These are phyloP conservation scores for Cladosporium sp. DNA, from an alignment of 2,329 filamentous ascomycete genomes.

Conservation along the genomic window DNA sequence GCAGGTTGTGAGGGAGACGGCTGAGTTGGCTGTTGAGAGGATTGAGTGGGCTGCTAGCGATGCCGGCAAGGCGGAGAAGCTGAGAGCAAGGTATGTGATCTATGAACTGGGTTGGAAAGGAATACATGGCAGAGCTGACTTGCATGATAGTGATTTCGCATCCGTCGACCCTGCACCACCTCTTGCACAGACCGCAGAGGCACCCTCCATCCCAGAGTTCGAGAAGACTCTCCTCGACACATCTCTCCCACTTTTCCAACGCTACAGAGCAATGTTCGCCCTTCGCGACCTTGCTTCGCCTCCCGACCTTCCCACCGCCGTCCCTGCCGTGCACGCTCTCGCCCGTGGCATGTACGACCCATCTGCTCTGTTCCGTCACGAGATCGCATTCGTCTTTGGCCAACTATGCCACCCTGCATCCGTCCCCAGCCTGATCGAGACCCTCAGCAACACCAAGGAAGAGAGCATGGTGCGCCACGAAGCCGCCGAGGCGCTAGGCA, in stretches of 20 bases:
- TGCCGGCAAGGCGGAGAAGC: slow-evolving; percentile 68
- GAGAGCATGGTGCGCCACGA: slow-evolving; percentile 97
- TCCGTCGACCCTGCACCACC: slow-evolving; percentile 95
- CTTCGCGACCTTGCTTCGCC: slow-evolving; percentile 93
- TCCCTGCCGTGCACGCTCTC: slow-evolving; percentile 81
- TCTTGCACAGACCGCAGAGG: slow-evolving; percentile 64
- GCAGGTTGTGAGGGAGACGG: slow-evolving; percentile 87
- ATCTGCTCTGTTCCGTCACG: slow-evolving; percentile 93
- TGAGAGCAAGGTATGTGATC: slow-evolving; percentile 71
- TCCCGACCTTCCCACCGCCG: slow-evolving; percentile 83
- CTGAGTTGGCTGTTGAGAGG: slow-evolving; percentile 91
- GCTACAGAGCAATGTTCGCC: slow-evolving; percentile 97
- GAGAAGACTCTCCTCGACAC: slow-evolving; percentile 78
- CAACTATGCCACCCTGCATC: slow-evolving; percentile 96
- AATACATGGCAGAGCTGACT: slow-evolving; percentile 1
- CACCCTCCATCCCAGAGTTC: slow-evolving; percentile 70
- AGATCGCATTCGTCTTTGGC: slow-evolving; percentile 97
- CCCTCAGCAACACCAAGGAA: slow-evolving; percentile 76
- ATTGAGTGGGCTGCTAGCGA: slow-evolving; percentile 90
- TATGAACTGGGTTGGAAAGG: neutral
- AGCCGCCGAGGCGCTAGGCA: slow-evolving; percentile 92
- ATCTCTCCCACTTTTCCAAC: slow-evolving; percentile 76
- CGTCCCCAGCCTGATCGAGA: slow-evolving; percentile 80
- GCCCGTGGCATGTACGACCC: slow-evolving; percentile 81
- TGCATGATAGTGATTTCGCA: slow-evolving; percentile 74